Percentiles rank a stretch among this genome's conserved stretches.
Evolutionary conservation across 371 early-diverging fungal species (phyloP).

Genomic region (Batkoa obscura): DNA sequence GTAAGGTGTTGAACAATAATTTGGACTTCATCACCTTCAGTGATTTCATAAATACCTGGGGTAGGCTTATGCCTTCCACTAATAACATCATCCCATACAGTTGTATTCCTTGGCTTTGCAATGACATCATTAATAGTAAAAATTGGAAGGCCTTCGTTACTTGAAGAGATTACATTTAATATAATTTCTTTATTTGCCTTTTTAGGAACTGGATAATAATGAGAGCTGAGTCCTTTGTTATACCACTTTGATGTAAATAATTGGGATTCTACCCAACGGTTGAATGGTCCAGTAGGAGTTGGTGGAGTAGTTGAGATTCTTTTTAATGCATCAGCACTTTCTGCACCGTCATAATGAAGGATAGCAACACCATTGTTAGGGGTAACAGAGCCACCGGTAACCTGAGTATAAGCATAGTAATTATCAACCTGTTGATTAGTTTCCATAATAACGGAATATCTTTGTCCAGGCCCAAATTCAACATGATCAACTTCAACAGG

Average conservation of each 20-base stretch:
- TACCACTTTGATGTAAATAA: background rate
- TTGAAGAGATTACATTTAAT: background rate
- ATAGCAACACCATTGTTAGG: conserved; percentile 12
- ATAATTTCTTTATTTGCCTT: background rate
- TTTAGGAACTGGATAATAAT: background rate
- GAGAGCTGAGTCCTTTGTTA: background rate
- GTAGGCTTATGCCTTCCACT: background rate
- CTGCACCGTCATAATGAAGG: conserved; percentile 14
- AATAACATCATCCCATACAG: background rate
- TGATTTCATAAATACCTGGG: background rate
- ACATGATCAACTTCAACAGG: conserved; percentile 13
- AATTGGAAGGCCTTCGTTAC: too few species aligned
- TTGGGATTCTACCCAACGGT: background rate
- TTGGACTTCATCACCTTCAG: background rate
- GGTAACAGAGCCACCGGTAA: conserved; percentile 8
- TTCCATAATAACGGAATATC: conserved; percentile 18
- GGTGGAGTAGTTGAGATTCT: background rate
- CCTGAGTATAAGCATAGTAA: conserved; percentile 14
- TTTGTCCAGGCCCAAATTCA: conserved; percentile 16
- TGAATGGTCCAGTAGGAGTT: too few species aligned
- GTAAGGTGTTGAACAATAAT: background rate
- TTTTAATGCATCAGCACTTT: background rate
- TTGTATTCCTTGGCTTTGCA: background rate
- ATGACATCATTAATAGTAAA: background rate
- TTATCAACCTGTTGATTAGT: conserved; percentile 15